Evolutionary conservation across 352 stramenopile genomes (phyloP).

Genomic region (Phytophthora aleatoria): DNA sequence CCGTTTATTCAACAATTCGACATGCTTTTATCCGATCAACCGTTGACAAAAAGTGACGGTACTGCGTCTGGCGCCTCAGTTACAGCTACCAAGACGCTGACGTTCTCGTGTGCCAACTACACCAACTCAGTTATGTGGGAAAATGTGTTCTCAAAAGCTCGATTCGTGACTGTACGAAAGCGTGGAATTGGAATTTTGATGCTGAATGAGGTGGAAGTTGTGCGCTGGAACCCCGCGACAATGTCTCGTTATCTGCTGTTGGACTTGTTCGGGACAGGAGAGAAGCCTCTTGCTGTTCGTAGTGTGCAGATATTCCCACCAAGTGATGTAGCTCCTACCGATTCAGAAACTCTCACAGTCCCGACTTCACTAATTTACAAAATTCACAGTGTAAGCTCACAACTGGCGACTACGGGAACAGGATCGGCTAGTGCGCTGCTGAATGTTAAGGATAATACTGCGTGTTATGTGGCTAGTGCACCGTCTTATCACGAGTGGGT

Average conservation of each 20-base stretch:
- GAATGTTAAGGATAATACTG: slow-evolving; percentile 20
- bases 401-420: slow-evolving; percentile 34
- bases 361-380: slow-evolving; percentile 48
- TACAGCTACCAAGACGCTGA: slow-evolving; percentile 32
- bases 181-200: slow-evolving; percentile 46
- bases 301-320: slow-evolving; percentile 57
- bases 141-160: slow-evolving; percentile 43
- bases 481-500: slow-evolving; percentile 72
- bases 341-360: slow-evolving; percentile 12
- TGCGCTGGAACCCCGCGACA: slow-evolving; percentile 60
- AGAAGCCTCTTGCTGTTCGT: slow-evolving; percentile 43
- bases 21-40: slow-evolving; percentile 40
- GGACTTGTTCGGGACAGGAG: slow-evolving; percentile 48
- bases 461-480: slow-evolving; percentile 51
- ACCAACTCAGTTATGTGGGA: slow-evolving; percentile 41
- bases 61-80: slow-evolving; percentile 11
- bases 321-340: slow-evolving; percentile 32
- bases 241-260: slow-evolving; percentile 53
- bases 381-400: slow-evolving; percentile 73
- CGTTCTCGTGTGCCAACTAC: slow-evolving; percentile 57
- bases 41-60: slow-evolving; percentile 26
- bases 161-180: slow-evolving; percentile 58
- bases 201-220: slow-evolving; percentile 73
- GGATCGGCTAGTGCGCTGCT: slow-evolving; percentile 46
- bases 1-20: slow-evolving; percentile 66